A percentile compares a stretch with the other conserved stretches of the same genome.
These are phyloP conservation scores for Solanum pinnatisectum DNA, from an alignment of 257 asterid species.

Conservation along the genomic window DNA sequence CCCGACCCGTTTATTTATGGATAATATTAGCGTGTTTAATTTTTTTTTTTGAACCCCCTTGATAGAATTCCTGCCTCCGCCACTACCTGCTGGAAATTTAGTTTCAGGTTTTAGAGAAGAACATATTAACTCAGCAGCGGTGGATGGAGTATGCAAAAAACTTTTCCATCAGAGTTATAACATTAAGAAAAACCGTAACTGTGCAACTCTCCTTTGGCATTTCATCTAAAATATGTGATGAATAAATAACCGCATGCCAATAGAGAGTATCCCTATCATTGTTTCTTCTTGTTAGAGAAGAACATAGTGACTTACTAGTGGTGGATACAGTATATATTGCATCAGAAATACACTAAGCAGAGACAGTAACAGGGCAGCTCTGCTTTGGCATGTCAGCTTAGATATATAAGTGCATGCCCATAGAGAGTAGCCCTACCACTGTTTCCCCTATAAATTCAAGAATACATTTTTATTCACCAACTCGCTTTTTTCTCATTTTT, in stretches of 20 bases:
- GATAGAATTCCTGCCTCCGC: no score
- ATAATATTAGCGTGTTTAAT: no score
- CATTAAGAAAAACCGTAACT: slow-evolving; percentile 24
- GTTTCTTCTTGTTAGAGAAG: slow-evolving; percentile 11
- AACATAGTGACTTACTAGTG: background rate
- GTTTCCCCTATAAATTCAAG: background rate
- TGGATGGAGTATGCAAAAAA: background rate
- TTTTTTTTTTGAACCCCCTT: no score
- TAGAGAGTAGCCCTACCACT: background rate
- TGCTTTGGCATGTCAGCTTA: background rate
- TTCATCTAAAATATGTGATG: background rate
- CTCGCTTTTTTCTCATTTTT: background rate
- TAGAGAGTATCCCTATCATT: slow-evolving; percentile 32
- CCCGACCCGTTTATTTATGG: no score
- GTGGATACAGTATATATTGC: no score
- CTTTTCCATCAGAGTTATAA: background rate
- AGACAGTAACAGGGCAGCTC: background rate
- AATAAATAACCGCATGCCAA: slow-evolving; percentile 26
- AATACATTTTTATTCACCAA: background rate
- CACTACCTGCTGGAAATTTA: background rate
- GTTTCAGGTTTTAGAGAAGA: background rate
- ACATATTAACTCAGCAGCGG: background rate
- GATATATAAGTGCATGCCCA: background rate
- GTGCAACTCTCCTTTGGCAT: slow-evolving; percentile 72
- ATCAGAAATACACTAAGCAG: background rate